A percentile compares a stretch with the other conserved stretches of the same genome.
Conservation (phyloP, 768 basidiomycete genomes). For the Lentinus brumalis region DNA sequence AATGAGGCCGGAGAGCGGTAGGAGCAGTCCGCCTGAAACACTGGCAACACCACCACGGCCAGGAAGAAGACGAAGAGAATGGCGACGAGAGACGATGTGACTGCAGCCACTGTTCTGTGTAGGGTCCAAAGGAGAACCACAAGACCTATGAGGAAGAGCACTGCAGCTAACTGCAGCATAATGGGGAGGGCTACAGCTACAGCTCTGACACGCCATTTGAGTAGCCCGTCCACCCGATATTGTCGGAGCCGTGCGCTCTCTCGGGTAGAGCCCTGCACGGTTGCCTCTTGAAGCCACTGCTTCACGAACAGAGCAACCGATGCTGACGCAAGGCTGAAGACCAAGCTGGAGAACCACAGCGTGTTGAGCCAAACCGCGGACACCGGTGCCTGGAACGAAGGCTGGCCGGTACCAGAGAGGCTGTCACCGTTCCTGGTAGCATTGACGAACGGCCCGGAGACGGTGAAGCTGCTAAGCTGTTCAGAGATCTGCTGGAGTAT, state of each 20-base stretch:
- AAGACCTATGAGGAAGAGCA: slow-evolving; percentile 24
- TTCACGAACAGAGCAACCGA: slow-evolving; percentile 30
- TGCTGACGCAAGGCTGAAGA: slow-evolving; percentile 28
- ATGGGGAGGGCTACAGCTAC: slow-evolving; percentile 26
- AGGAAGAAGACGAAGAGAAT: slow-evolving; percentile 14
- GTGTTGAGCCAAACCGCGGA: slow-evolving; percentile 23
- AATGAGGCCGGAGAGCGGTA: too few species aligned
- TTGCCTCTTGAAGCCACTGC: slow-evolving; percentile 28
- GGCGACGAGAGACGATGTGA: slow-evolving; percentile 16
- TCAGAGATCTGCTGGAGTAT: slow-evolving; percentile 16
- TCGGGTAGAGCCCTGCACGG: slow-evolving; percentile 23
- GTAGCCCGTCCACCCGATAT: slow-evolving; percentile 25
- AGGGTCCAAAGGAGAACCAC: slow-evolving; percentile 25
- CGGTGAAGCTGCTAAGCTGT: slow-evolving; percentile 8
- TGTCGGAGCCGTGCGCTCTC: slow-evolving; percentile 27
- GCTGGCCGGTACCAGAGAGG: neutral
- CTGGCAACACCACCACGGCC: slow-evolving; percentile 18
- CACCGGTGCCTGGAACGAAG: slow-evolving; percentile 1
- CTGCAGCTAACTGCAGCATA: slow-evolving; percentile 14
- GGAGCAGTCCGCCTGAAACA: slow-evolving; percentile 15
- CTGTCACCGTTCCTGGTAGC: slow-evolving; percentile 1
- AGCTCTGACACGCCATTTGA: slow-evolving; percentile 25
- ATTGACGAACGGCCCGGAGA: slow-evolving; percentile 7
- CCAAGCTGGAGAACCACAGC: slow-evolving; percentile 28
- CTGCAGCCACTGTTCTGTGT: slow-evolving; percentile 18